Evolutionary conservation across 2,329 filamentous ascomycete species (phyloP).

Genomic region (Chaetomium sp.): DNA sequence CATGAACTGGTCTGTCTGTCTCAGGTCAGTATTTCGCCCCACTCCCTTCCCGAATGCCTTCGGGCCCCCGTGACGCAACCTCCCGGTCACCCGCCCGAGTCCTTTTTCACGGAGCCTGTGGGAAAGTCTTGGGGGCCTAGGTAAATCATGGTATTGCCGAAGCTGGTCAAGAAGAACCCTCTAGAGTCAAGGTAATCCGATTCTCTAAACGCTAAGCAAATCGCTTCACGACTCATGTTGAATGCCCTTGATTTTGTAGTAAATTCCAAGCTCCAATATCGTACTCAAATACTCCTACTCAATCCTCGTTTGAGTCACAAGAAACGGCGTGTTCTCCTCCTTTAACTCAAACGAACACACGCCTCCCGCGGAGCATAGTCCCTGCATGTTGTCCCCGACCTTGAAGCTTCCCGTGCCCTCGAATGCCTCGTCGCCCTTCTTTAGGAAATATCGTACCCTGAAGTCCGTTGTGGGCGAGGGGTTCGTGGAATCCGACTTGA

Average conservation of each 20-base stretch:
- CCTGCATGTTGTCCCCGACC: constrained; percentile 22
- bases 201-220: neutral
- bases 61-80: neutral
- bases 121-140: too few relatives aligned
- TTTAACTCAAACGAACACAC: constrained; percentile 25
- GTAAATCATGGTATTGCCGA: too few relatives aligned
- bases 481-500: constrained; percentile 1
- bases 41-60: neutral
- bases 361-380: constrained; percentile 25
- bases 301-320: neutral
- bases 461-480: constrained; percentile 18
- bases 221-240: neutral
- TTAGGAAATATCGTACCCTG: constrained; percentile 8
- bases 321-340: constrained; percentile 22
- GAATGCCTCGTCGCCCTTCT: neutral
- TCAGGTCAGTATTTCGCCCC: neutral
- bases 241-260: neutral
- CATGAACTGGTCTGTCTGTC: neutral
- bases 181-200: neutral
- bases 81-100: neutral
- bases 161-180: too few relatives aligned
- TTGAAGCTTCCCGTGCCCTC: constrained; percentile 4
- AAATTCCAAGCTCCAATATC: too few relatives aligned
- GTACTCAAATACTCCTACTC: neutral
- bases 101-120: too few relatives aligned